Base-by-base conservation (phyloP, 306 rosid species). In the Vachellia collinsii region DNA sequence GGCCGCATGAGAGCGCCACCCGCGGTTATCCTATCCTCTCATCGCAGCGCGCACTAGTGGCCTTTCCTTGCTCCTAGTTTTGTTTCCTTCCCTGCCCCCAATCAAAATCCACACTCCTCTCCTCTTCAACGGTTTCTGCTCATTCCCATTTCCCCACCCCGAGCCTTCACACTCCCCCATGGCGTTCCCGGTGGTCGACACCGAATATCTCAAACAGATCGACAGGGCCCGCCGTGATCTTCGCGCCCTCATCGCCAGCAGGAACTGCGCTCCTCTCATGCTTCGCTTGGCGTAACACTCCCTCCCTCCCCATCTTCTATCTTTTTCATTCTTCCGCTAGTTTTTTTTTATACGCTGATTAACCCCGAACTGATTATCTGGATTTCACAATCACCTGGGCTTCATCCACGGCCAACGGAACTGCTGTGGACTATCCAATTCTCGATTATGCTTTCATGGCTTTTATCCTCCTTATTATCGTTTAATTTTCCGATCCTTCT, bases 201-300 rank as follows among this genome's bases (percentile, higher is more conserved):
- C 88, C 0, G 97, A 89, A 20, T 95, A 93, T 79, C 91, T 95
- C 68, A 93, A 88, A 76, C 86, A 90, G 74, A 75, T 93, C 83
- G 94, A 95, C 63, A 95, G 83, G 82, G 97, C 97, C 86, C 97
- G 96, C 70, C 93, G 98, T n/a, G 83, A 95, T 86, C 98, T 93
- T 77, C 96, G 98, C 4, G 93, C 98, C 38, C 97, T 95, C 85
- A 91, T 95, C 82, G 85, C 97, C 79, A 77, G 56, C 85, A 74
- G 97, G 25, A 88, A 89, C 83, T 95, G 99, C 81, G 97, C 99
- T 68, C 98, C 99, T 11, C 53, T 95, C 85, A 95, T 95, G 99
- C 96, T 95, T 82, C 98, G 99, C 47, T 78, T 93, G 25, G 97
- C 99, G 96, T 95, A 89, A 23, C 4, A 80, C 71, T 51, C 43